These are phyloP conservation scores for Tetracladium setigerum DNA, from an alignment of 495 filamentous ascomycete species.

Conservation along the genomic window DNA sequence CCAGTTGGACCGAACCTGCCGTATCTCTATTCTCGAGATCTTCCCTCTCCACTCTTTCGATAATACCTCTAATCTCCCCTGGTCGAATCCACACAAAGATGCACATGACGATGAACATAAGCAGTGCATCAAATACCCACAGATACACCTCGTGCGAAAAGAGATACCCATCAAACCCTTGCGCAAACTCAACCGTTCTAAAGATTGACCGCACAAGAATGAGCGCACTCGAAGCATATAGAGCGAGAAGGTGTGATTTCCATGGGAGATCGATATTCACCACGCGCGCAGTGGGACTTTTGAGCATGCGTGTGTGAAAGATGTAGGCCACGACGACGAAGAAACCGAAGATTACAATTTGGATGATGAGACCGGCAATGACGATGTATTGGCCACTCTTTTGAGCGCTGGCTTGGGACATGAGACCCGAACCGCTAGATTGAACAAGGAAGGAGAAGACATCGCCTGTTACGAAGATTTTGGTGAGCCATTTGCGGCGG, in stretches of 20 bases:
- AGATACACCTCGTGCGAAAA: conserved; percentile 29
- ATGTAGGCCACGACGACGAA: conserved; percentile 34
- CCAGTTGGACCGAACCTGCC: too few relatives aligned
- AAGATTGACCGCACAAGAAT: conserved; percentile 53
- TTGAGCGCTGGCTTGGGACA: conserved; percentile 21
- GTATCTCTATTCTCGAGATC: too few relatives aligned
- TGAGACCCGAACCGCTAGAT: conserved; percentile 17
- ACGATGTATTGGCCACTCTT: conserved; percentile 34
- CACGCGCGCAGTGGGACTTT: conserved; percentile 7
- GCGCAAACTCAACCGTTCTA: conserved; percentile 49
- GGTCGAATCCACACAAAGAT: conserved; percentile 1
- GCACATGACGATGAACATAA: conserved; percentile 25
- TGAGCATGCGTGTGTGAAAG: conserved; percentile 5
- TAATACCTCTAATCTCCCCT: too few relatives aligned
- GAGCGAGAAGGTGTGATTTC: conserved; percentile 40
- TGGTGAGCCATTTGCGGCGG: conserved; percentile 29
- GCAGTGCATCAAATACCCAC: conserved; percentile 38
- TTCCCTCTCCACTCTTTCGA: too few relatives aligned
- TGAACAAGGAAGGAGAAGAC: conserved; percentile 34
- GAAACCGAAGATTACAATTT: conserved; percentile 41
- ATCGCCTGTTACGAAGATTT: conserved; percentile 38
- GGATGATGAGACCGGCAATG: conserved; percentile 34
- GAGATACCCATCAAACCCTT: conserved; percentile 36
- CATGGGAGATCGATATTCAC: conserved; percentile 31
- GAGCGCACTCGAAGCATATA: conserved; percentile 41